Conservation (phyloP, 345 rosid species). For the Eucalyptus urophylla region DNA sequence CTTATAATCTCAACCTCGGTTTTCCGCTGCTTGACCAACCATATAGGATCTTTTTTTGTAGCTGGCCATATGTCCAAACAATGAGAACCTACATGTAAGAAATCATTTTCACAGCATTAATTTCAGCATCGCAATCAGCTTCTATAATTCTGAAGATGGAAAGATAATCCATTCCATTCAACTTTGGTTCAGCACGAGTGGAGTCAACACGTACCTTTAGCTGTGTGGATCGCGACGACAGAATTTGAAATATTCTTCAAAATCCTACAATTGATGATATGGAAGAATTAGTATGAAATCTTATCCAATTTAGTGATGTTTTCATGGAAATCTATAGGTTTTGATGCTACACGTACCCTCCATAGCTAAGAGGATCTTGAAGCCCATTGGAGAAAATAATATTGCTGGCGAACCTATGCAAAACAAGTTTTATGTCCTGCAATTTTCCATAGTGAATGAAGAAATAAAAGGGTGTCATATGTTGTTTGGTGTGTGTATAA, state of each 20-base stretch:
- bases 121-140: background rate
- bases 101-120: background rate
- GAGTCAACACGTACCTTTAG: slow-evolving; percentile 7
- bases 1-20: slow-evolving; percentile 13
- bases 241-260: slow-evolving; percentile 31
- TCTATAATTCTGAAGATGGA: background rate
- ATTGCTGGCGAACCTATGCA: background rate
- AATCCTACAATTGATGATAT: background rate
- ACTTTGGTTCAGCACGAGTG: background rate
- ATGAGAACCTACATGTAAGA: slow-evolving; percentile 18
- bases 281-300: background rate
- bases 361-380: background rate
- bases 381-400: background rate
- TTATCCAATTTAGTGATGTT: background rate
- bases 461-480: background rate
- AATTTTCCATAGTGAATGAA: background rate
- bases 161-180: background rate
- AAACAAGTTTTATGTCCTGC: background rate
- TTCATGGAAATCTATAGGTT: background rate
- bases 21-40: slow-evolving; percentile 19
- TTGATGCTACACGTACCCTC: background rate
- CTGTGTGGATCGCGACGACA: slow-evolving; percentile 11
- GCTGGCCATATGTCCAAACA: slow-evolving; percentile 13
- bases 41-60: slow-evolving; percentile 7
- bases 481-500: background rate